phyloP scores from a whole-genome alignment of 768 basidiomycete genomes.

The Termitomyces sp. region DNA sequence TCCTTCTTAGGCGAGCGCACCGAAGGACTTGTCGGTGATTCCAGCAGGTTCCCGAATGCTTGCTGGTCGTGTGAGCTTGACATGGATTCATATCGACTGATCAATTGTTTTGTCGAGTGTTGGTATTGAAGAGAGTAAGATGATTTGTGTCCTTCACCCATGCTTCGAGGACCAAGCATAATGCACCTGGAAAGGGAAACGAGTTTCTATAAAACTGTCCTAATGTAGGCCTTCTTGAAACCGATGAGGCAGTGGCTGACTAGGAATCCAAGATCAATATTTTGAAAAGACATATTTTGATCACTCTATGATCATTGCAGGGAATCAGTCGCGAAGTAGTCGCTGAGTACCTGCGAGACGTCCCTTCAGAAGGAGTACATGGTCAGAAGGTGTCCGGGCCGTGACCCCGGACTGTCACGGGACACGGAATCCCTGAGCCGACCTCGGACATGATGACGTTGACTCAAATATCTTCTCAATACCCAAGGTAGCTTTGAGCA shows the following conservation, averaged over 20 bases:
- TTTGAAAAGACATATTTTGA: background rate
- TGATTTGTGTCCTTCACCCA: slow-evolving; percentile 7
- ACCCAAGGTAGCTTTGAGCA: too few species aligned
- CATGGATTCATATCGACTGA: slow-evolving; percentile 52
- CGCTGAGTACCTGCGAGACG: too few species aligned
- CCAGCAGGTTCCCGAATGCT: slow-evolving; percentile 9
- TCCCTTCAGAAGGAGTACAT: too few species aligned
- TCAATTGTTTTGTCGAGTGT: slow-evolving; percentile 49
- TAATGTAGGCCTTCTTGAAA: background rate
- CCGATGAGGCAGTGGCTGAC: background rate
- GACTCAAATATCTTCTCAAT: too few species aligned
- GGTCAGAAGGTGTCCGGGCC: too few species aligned
- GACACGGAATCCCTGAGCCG: too few species aligned
- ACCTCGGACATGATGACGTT: too few species aligned
- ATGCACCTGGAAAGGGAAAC: background rate
- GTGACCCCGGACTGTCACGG: too few species aligned
- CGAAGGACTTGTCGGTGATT: slow-evolving; percentile 18
- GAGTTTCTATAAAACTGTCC: background rate
- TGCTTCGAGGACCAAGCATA: slow-evolving; percentile 20
- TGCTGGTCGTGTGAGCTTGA: slow-evolving; percentile 13
- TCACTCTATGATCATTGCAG: background rate
- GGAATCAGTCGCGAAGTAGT: too few species aligned
- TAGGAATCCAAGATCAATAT: too few species aligned
- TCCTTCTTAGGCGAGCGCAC: slow-evolving; percentile 29
- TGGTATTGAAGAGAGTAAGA: slow-evolving; percentile 21